phyloP scores from a whole-genome alignment of 306 rosid species.

The Ormosia emarginata region DNA sequence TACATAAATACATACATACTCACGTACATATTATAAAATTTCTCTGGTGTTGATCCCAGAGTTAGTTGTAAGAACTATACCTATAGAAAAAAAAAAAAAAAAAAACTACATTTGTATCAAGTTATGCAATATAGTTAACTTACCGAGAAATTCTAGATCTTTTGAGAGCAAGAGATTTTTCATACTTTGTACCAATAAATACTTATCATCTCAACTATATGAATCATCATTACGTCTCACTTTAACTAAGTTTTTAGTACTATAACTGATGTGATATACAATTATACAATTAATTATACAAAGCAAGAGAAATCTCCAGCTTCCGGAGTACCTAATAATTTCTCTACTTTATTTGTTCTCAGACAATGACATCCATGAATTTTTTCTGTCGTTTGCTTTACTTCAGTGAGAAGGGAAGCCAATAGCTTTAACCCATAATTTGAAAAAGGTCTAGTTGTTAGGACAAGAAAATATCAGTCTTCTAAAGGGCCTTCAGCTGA shows the following conservation, averaged over 20 bases:
- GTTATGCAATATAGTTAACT: neutral
- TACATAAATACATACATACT: neutral
- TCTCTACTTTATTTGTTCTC: neutral
- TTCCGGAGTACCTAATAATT: too few species aligned
- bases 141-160: neutral
- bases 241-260: too few species aligned
- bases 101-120: neutral
- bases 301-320: too few species aligned
- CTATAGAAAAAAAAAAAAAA: neutral
- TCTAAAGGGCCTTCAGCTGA: neutral
- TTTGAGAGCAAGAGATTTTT: neutral
- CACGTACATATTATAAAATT: neutral
- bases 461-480: conserved; percentile 17
- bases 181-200: neutral
- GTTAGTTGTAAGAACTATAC: neutral
- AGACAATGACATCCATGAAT: neutral
- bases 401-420: neutral
- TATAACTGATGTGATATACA: too few species aligned
- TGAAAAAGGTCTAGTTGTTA: neutral
- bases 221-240: neutral
- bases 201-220: neutral
- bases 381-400: neutral
- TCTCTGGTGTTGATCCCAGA: neutral
- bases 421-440: neutral
- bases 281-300: too few species aligned